Evolutionary conservation across 2,329 filamentous ascomycete genomes (phyloP).

Genomic region (Fulvia fulva): DNA sequence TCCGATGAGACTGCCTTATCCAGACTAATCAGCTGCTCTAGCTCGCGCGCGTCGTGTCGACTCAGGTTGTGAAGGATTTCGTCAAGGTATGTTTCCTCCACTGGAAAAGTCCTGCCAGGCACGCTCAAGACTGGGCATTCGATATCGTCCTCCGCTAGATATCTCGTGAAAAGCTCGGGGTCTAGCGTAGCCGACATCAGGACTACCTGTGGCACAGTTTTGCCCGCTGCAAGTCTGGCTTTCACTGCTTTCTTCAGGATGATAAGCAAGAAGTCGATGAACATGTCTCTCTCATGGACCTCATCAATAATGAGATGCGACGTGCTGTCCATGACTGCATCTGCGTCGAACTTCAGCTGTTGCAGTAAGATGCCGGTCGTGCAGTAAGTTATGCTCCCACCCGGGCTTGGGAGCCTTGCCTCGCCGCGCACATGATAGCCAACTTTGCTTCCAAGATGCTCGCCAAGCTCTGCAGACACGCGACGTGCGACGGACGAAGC

Average conservation of each 20-base stretch:
- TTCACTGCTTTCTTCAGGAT: slow-evolving; percentile 42
- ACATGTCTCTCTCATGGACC: slow-evolving; percentile 46
- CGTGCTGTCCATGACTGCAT: slow-evolving; percentile 38
- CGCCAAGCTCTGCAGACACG: slow-evolving; percentile 46
- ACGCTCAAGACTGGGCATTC: slow-evolving; percentile 40
- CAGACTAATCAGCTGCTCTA: slow-evolving; percentile 8
- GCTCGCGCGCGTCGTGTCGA: slow-evolving; percentile 21
- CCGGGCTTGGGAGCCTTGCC: slow-evolving; percentile 29
- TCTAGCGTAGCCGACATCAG: slow-evolving; percentile 51
- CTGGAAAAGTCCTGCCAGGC: slow-evolving; percentile 43
- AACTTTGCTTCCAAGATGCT: slow-evolving; percentile 39
- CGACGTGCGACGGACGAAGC: slow-evolving; percentile 45
- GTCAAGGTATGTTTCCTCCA: slow-evolving; percentile 42
- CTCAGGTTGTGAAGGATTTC: slow-evolving; percentile 36
- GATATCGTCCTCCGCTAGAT: slow-evolving; percentile 37
- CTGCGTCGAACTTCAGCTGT: slow-evolving; percentile 40
- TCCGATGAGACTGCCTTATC: slow-evolving; percentile 15
- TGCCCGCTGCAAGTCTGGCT: slow-evolving; percentile 32
- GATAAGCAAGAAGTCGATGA: slow-evolving; percentile 46
- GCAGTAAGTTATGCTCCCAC: slow-evolving; percentile 47
- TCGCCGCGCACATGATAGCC: slow-evolving; percentile 48
- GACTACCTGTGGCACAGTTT: slow-evolving; percentile 42
- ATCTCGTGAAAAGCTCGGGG: slow-evolving; percentile 43
- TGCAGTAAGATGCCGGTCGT: slow-evolving; percentile 49
- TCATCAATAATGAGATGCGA: slow-evolving; percentile 52